Evolutionary conservation across 2,329 filamentous ascomycete species (phyloP).

Genomic region (Botrytis pseudocinerea): DNA sequence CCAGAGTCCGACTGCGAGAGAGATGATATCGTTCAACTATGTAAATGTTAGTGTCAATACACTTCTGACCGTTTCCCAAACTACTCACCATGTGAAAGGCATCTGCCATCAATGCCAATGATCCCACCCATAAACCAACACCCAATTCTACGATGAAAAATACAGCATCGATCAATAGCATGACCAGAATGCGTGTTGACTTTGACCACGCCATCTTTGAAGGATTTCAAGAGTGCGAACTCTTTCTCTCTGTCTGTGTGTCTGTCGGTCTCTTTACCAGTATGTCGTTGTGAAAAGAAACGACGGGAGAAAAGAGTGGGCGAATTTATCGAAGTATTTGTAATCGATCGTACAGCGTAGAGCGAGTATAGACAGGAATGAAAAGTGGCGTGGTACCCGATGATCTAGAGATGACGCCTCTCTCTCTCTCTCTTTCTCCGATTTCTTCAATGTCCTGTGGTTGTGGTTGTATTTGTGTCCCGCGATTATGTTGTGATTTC

Average conservation of each 20-base stretch:
- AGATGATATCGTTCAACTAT: constrained; percentile 97
- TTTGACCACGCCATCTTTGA: constrained; percentile 84
- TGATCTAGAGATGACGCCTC: neutral
- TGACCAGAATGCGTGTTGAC: constrained; percentile 84
- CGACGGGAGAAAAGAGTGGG: neutral
- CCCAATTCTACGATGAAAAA: constrained; percentile 92
- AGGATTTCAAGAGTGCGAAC: neutral
- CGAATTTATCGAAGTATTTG: neutral
- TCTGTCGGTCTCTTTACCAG: neutral
- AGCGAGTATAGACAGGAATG: neutral
- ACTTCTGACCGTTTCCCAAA: neutral
- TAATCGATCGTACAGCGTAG: neutral
- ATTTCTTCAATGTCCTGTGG: neutral
- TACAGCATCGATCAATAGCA: constrained; percentile 82
- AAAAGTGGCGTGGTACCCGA: neutral
- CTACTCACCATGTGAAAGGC: constrained; percentile 90
- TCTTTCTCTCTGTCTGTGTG: neutral
- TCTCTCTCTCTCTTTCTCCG: neutral
- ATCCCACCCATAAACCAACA: constrained; percentile 83
- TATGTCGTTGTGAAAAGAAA: neutral
- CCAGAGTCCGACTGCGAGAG: constrained; percentile 88
- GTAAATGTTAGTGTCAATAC: constrained; percentile 27
- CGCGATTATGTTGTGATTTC: neutral
- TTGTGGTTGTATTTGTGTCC: neutral
- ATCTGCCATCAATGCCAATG: constrained; percentile 90